Percentiles rank a stretch among this genome's conserved stretches.
phyloP scores from a whole-genome alignment of 306 rosid genomes.

The Carpinus viminea region DNA sequence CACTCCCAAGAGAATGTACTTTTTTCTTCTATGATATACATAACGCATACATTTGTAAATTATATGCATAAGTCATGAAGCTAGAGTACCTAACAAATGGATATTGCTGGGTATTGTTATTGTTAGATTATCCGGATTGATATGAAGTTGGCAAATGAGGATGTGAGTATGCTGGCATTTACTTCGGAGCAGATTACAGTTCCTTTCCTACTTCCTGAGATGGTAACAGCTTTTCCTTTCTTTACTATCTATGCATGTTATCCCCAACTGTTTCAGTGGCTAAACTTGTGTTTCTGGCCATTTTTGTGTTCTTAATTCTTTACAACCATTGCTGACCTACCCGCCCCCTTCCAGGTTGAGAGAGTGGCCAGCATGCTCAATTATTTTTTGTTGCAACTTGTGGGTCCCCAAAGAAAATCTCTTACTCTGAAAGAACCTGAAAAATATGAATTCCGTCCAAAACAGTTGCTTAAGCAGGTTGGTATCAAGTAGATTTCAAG shows the following conservation, averaged over 20 bases:
- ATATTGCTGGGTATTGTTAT: conserved; percentile 19
- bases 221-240: conserved; percentile 49
- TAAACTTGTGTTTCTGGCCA: background rate
- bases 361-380: conserved; percentile 99
- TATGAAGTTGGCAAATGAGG: conserved; percentile 98
- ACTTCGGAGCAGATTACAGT: conserved; percentile 92
- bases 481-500: conserved; percentile 25
- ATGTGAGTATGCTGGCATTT: conserved; percentile 91
- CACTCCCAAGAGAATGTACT: conserved; percentile 93
- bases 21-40: background rate
- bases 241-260: conserved; percentile 20
- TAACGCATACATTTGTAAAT: background rate
- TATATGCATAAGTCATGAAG: background rate
- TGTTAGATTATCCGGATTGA: conserved; percentile 87
- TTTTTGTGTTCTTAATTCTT: conserved; percentile 4
- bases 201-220: conserved; percentile 98
- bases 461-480: conserved; percentile 93
- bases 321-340: background rate
- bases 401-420: conserved; percentile 95
- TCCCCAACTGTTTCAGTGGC: conserved; percentile 7
- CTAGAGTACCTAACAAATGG: conserved; percentile 30
- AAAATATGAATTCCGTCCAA: conserved; percentile 96
- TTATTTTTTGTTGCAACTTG: conserved; percentile 92
- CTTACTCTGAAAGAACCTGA: conserved; percentile 96
- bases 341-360: conserved; percentile 65